Conservation (phyloP, 139 green algal species). For the Picochlorum sp. region DNA sequence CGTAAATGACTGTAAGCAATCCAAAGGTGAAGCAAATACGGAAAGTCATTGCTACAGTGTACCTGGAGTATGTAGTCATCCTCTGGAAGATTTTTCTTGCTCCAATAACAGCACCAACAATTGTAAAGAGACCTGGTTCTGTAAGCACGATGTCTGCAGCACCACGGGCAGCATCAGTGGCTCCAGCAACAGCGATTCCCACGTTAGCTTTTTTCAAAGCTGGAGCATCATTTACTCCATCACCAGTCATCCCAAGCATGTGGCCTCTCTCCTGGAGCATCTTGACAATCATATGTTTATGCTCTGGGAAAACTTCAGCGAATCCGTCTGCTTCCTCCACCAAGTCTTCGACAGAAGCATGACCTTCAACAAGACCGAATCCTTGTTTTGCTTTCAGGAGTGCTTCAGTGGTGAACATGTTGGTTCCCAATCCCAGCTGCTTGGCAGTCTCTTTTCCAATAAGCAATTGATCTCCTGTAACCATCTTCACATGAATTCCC, state of each 20-base stretch:
- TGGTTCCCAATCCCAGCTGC: constrained; percentile 72
- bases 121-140: constrained; percentile 37
- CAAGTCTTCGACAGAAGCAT: constrained; percentile 45
- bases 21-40: constrained; percentile 81
- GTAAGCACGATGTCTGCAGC: constrained; percentile 77
- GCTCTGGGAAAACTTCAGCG: constrained; percentile 79
- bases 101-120: constrained; percentile 61
- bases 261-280: constrained; percentile 39
- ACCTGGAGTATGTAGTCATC: constrained; percentile 66
- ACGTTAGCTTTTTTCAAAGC: constrained; percentile 93
- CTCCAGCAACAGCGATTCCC: constrained; percentile 70
- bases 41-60: constrained; percentile 77
- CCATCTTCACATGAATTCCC: constrained; percentile 74
- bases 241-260: constrained; percentile 67
- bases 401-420: constrained; percentile 56
- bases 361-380: constrained; percentile 30
- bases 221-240: constrained; percentile 90
- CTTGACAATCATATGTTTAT: constrained; percentile 79
- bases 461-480: constrained; percentile 76
- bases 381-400: constrained; percentile 37
- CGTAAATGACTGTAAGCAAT: constrained; percentile 66
- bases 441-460: constrained; percentile 76
- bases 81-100: constrained; percentile 83
- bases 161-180: constrained; percentile 68
- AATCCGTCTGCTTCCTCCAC: constrained; percentile 70